Conservation (phyloP, 2,329 filamentous ascomycete genomes). For the Fusarium sp. region DNA sequence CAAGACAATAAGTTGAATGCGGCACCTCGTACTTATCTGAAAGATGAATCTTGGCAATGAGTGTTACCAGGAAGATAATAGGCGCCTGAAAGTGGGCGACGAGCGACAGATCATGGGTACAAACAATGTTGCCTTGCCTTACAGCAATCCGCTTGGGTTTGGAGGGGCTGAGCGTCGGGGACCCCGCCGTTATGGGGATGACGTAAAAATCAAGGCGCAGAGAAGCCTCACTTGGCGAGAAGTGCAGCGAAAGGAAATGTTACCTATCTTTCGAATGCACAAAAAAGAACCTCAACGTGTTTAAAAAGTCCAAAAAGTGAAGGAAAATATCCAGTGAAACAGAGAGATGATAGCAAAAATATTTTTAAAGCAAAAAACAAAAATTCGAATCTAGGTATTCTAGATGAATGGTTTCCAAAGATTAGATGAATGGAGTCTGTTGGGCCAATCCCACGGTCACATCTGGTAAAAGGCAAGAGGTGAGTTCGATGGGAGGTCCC, state of each 20-base stretch:
- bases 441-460: constrained; percentile 74
- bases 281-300: not conserved
- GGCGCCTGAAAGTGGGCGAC: constrained; percentile 37
- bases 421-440: constrained; percentile 63
- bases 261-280: not conserved
- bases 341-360: no score
- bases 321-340: fast-evolving
- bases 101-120: constrained; percentile 34
- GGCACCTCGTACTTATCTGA: constrained; percentile 5
- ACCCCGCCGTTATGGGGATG: constrained; percentile 32
- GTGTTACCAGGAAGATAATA: constrained; percentile 20
- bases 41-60: constrained; percentile 24
- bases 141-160: constrained; percentile 20
- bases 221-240: constrained; percentile 11
- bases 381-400: constrained; percentile 57
- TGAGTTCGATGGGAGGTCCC: constrained; percentile 79
- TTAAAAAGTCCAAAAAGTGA: not conserved
- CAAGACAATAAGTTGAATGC: constrained; percentile 5
- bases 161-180: constrained; percentile 32
- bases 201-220: constrained; percentile 34
- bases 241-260: not conserved
- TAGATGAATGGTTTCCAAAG: constrained; percentile 60
- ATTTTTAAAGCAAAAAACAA: constrained; percentile 43
- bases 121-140: constrained; percentile 5
- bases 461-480: constrained; percentile 86